Evolutionary conservation across 2,329 filamentous ascomycete species (phyloP), one percentile per base, ranked within the genome.

Genomic region (Penicillium corylophilum): DNA sequence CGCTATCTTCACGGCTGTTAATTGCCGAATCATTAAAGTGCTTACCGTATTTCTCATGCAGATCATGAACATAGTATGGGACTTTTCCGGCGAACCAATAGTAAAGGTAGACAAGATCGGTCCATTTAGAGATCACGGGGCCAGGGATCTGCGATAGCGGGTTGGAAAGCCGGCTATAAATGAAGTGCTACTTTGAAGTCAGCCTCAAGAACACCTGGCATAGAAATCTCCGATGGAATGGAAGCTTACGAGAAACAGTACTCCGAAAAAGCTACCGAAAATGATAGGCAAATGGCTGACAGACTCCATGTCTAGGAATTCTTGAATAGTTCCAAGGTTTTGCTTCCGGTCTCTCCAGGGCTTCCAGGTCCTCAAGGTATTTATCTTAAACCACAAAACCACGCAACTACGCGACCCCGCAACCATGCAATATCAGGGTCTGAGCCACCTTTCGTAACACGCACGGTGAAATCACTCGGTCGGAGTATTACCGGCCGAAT

Each of bases 41-140:
- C 47, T n/a, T 49, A 64, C 66, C 68, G 51, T 70, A 67, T 62
- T 61, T 54, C 20, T 64, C 38, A 49, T 70, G 67, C 3, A 71
- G 57, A 2, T 40, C 13, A 28, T 69, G 58, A 15, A 69, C 48
- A 39, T 68, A 65, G 23, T 44, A 35, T 2, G 61, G 51, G 3
- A 49, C 41, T 12, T 55, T 39, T 8, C 64, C 64, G 2, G 20
- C 55, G 6, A 67, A 44, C 50, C 55, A 65, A 43, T 67, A 53
- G 44, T 60, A 64, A 16, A 44, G 53, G 13, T 60, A 53, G 8
- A 64, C 47, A 4, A 62, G 36, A 5, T 54, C 59, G 5, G 64
- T 65, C 56, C 58, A 68, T 50, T 60, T 65, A 3, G 65, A 64
- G 20, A 62, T 49, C 23, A 56, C 49, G 1, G 65, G 63, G 3